Conservation (phyloP, 2,329 filamentous ascomycete genomes). For the Piedraia hortae region DNA sequence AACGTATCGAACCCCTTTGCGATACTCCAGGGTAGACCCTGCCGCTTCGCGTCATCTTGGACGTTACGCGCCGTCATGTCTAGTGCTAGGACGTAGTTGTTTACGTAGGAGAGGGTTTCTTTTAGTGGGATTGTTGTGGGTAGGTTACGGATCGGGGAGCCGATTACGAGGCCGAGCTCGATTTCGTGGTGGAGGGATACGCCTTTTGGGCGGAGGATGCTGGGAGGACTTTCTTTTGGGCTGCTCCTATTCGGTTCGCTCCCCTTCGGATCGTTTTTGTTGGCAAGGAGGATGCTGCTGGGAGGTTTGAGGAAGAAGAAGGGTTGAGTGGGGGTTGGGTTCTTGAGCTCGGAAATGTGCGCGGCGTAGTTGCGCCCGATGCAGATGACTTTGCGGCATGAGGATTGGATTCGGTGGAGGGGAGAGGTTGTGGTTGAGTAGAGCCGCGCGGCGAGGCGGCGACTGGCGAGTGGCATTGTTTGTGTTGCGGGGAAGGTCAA, state of each 20-base stretch:
- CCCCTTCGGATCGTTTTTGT: too few species aligned
- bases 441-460: slow-evolving; percentile 14
- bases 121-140: slow-evolving; percentile 43
- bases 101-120: slow-evolving; percentile 57
- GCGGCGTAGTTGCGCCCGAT: slow-evolving; percentile 94
- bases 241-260: too few species aligned
- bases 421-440: too few species aligned
- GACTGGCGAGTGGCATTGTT: not conserved
- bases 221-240: too few species aligned
- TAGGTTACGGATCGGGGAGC: slow-evolving; percentile 51
- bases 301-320: slow-evolving; percentile 98
- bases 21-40: slow-evolving; percentile 86
- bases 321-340: slow-evolving; percentile 64
- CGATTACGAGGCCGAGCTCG: slow-evolving; percentile 72
- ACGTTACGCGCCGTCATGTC: slow-evolving; percentile 94
- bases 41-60: slow-evolving; percentile 91
- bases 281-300: slow-evolving; percentile 56
- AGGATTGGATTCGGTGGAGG: too few species aligned
- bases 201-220: slow-evolving; percentile 57
- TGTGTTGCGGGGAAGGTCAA: too few species aligned
- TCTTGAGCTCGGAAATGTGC: slow-evolving; percentile 81
- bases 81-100: slow-evolving; percentile 69
- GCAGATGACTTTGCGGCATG: slow-evolving; percentile 81
- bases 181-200: slow-evolving; percentile 84
- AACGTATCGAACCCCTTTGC: slow-evolving; percentile 97